Evolutionary conservation across 108 stramenopile species (phyloP).

Genomic region (Hondaea fermentalgiana): DNA sequence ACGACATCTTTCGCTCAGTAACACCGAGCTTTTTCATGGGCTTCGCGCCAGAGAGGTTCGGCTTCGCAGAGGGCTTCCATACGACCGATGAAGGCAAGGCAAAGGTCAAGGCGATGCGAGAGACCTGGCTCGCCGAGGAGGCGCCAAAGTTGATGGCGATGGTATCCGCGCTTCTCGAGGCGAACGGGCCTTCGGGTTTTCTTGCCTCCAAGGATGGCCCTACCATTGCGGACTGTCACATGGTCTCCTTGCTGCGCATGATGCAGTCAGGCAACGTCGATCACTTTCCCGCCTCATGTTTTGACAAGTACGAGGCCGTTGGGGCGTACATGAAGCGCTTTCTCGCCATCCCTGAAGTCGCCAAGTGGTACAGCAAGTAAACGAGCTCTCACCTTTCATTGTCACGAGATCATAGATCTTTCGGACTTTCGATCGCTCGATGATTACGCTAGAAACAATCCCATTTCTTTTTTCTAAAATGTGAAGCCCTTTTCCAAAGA

Average conservation of each 20-base stretch:
- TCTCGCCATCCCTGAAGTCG: neutral
- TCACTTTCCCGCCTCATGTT: constrained; percentile 49
- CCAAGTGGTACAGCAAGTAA: constrained; percentile 13
- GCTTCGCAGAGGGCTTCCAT: constrained; percentile 43
- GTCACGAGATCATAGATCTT: neutral
- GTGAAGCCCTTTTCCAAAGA: too few species aligned
- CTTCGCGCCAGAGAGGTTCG: constrained; percentile 43
- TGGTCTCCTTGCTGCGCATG: constrained; percentile 30
- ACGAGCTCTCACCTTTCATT: neutral
- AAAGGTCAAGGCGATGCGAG: constrained; percentile 41
- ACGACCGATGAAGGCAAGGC: constrained; percentile 49
- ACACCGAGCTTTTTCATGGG: neutral
- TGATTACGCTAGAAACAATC: neutral
- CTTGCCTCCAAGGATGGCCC: neutral
- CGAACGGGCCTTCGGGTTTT: constrained; percentile 30
- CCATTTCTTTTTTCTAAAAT: too few species aligned
- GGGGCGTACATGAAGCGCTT: constrained; percentile 20
- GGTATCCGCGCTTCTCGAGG: constrained; percentile 35
- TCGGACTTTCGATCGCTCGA: neutral
- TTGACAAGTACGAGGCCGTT: constrained; percentile 44
- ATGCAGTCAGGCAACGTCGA: constrained; percentile 53
- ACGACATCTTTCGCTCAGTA: neutral
- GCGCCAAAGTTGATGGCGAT: constrained; percentile 43
- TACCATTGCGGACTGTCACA: constrained; percentile 61
- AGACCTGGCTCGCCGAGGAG: constrained; percentile 41